Evolutionary conservation across 2,329 filamentous ascomycete genomes (phyloP), one percentile per base, ranked within the genome.

Genomic region (Fusarium sambucinum): DNA sequence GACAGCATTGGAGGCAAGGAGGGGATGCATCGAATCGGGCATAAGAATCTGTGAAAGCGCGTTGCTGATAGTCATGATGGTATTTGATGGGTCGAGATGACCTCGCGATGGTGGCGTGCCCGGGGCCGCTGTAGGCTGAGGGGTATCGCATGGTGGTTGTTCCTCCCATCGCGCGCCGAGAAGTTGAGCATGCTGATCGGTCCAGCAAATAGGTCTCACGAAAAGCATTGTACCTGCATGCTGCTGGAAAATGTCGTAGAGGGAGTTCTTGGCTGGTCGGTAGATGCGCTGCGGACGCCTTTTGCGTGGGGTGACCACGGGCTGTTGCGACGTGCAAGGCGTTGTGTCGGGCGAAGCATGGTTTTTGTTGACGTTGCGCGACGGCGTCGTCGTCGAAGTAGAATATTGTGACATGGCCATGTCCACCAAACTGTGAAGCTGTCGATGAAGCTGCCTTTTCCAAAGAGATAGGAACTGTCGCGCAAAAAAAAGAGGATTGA

Each of bases 151-250:
- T 7, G 80, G 73, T 17, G 82, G 79, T 16, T 80, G 77, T 68
- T 82, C 77, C 27, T 76, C 62, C 75, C 87, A 88, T 42, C 75
- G 75, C 17, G 79, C 83, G 25, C 80, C 81, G 8, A 88, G 83
- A 3, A 87, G 75, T 42, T 77, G 73, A 12, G 79, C 71, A 61
- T 89, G 86, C 2, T 79, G 58, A 55, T 87, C 85, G 17, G 83
- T 87, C 86, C 86, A 89, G 71, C 80, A 83, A 45, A 87, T 82
- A 3, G 86, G 86, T 27, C 82, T 80, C 47, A 85, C 76, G 60
- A 83, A 87, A 21, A 89, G 83, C 1, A 82, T 79, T 1, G 73
- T 75, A 42, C 84, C 82, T 33, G 80, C 74, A 70, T 88, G 73
- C 23, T 84, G 78, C 62, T 83, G 81, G 62, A 89, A 78, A 44